Evolutionary conservation across 2,329 filamentous ascomycete genomes (phyloP).

Genomic region (Paecilomyces formosus): DNA sequence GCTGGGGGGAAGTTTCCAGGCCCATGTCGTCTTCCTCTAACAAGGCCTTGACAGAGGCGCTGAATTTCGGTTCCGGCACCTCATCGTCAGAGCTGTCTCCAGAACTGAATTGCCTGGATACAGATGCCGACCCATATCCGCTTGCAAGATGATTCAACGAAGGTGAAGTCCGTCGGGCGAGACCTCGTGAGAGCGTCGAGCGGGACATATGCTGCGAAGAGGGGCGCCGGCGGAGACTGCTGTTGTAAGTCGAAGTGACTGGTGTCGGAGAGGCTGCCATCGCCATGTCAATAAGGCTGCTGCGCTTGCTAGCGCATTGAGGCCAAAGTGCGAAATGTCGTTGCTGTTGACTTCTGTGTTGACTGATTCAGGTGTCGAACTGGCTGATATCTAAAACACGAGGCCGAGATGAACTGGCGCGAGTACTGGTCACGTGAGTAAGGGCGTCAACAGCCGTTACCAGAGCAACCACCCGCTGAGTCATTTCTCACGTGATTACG

Average conservation of each 20-base stretch:
- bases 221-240: conserved; percentile 25
- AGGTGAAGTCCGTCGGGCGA: conserved; percentile 25
- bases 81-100: conserved; percentile 94
- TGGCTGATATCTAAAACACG: neutral
- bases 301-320: conserved; percentile 9
- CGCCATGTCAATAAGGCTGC: conserved; percentile 14
- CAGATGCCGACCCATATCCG: conserved; percentile 12
- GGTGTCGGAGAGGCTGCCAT: conserved; percentile 29
- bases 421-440: conserved; percentile 5
- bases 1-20: conserved; percentile 50
- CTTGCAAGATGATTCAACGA: conserved; percentile 13
- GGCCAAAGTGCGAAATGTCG: neutral
- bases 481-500: neutral
- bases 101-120: conserved; percentile 33
- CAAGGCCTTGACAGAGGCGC: conserved; percentile 81
- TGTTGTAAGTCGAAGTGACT: conserved; percentile 27
- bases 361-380: neutral
- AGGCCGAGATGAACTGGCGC: conserved; percentile 1
- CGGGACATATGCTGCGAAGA: conserved; percentile 30
- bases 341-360: neutral
- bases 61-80: conserved; percentile 83
- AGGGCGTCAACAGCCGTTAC: conserved; percentile 6
- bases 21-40: conserved; percentile 48
- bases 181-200: conserved; percentile 26
- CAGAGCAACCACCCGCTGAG: conserved; percentile 6